phyloP scores from a whole-genome alignment of 176 grass and related monocot genomes.

The Thalia dealbata region DNA sequence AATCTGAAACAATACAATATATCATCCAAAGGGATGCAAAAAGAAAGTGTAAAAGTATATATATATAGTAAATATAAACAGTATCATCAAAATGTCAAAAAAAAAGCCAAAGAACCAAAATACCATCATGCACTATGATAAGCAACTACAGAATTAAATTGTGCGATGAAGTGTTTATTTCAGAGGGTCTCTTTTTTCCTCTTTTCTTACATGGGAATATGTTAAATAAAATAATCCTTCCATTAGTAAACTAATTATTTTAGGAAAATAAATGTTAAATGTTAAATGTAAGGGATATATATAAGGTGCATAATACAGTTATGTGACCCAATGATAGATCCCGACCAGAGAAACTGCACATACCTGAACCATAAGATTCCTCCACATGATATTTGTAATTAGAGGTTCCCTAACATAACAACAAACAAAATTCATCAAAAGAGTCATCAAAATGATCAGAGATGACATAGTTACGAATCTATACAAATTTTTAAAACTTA shows the following conservation, averaged over 20 bases:
- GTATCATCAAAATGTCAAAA: too few species aligned
- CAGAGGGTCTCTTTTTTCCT: neutral
- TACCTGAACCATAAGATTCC: slow-evolving; percentile 91
- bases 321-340: neutral
- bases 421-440: neutral
- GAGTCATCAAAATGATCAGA: neutral
- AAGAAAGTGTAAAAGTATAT: too few species aligned
- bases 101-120: too few species aligned
- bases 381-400: slow-evolving; percentile 99
- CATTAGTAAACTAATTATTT: neutral
- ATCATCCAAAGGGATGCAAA: too few species aligned
- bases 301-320: neutral
- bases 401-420: slow-evolving; percentile 61
- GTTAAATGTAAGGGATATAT: neutral
- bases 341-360: neutral
- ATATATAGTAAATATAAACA: too few species aligned
- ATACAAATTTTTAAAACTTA: too few species aligned
- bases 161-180: neutral
- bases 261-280: neutral
- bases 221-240: neutral
- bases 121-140: neutral
- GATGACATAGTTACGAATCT: too few species aligned
- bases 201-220: neutral
- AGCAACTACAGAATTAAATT: neutral
- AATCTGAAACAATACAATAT: too few species aligned